These are phyloP conservation scores for Lizonia empirigonia DNA, from an alignment of 2,329 filamentous ascomycete genomes.

Conservation along the genomic window DNA sequence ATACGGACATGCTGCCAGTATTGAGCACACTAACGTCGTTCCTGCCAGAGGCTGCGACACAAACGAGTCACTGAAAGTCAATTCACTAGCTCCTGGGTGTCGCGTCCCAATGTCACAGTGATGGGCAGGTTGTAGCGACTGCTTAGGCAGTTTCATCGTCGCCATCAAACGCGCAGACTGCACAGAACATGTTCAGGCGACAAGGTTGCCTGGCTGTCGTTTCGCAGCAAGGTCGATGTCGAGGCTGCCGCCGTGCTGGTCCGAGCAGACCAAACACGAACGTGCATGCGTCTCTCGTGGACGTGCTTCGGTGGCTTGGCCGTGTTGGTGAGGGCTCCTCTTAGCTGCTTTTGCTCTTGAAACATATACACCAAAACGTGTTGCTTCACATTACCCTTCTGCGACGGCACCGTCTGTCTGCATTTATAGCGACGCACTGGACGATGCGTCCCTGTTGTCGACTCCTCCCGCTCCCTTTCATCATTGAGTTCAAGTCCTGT, in stretches of 20 bases:
- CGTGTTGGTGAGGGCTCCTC: slow-evolving; percentile 11
- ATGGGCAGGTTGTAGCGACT: slow-evolving; percentile 12
- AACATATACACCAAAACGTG: slow-evolving; percentile 29
- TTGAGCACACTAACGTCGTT: slow-evolving; percentile 7
- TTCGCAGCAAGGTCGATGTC: slow-evolving; percentile 1
- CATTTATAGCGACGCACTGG: slow-evolving; percentile 17
- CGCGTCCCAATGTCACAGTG: not conserved
- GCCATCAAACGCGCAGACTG: slow-evolving; percentile 4
- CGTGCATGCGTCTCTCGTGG: slow-evolving; percentile 12
- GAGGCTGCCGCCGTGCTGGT: slow-evolving; percentile 5
- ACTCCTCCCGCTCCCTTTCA: slow-evolving; percentile 10
- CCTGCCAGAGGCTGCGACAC: slow-evolving; percentile 17
- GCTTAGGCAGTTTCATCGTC: slow-evolving; percentile 10
- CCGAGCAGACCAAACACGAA: slow-evolving; percentile 12
- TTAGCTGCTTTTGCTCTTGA: slow-evolving; percentile 23
- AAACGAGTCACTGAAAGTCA: slow-evolving; percentile 10
- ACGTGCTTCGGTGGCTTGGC: slow-evolving; percentile 19
- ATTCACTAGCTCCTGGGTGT: slow-evolving; percentile 3
- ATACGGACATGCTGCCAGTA: slow-evolving; percentile 6
- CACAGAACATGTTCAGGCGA: not conserved
- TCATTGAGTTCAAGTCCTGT: slow-evolving; percentile 8
- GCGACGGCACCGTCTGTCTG: slow-evolving; percentile 22
- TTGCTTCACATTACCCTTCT: slow-evolving; percentile 32
- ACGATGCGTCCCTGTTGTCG: not conserved
- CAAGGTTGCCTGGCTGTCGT: slow-evolving; percentile 7